Evolutionary conservation across 2,329 filamentous ascomycete species (phyloP).

Genomic region (Botrytis deweyae): DNA sequence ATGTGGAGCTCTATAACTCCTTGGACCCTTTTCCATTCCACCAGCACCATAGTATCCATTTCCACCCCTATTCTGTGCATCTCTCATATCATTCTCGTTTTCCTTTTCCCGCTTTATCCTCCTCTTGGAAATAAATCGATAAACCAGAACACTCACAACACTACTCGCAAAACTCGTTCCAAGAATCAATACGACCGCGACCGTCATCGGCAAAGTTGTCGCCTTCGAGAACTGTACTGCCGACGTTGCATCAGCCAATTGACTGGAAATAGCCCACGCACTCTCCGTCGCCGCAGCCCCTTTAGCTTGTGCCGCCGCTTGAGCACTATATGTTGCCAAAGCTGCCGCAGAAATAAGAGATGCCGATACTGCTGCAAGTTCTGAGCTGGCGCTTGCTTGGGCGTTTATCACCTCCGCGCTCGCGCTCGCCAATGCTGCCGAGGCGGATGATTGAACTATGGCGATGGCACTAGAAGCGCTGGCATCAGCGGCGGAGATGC

Average conservation of each 20-base stretch:
- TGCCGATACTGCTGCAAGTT: background rate
- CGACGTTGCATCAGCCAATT: background rate
- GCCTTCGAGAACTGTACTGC: slow-evolving; percentile 1
- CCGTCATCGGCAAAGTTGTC: background rate
- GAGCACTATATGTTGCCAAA: background rate
- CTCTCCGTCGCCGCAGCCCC: background rate
- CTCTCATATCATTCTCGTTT: background rate
- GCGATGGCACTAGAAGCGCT: slow-evolving; percentile 4
- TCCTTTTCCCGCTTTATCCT: background rate
- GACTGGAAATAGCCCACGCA: background rate
- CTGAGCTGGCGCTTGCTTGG: background rate
- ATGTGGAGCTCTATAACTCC: background rate
- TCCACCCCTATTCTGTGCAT: background rate
- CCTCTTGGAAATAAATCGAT: background rate
- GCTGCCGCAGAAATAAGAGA: background rate
- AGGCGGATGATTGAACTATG: background rate
- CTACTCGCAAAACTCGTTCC: background rate
- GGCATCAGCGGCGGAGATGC: background rate
- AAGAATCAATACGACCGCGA: slow-evolving; percentile 13
- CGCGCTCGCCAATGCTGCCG: background rate
- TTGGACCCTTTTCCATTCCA: background rate
- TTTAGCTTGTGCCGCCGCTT: slow-evolving; percentile 3
- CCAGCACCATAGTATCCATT: background rate
- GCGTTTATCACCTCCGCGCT: background rate
- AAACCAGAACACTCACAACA: slow-evolving; percentile 7